Evolutionary conservation across 2,329 filamentous ascomycete genomes (phyloP).

Genomic region (Sporothrix euskadiensis): DNA sequence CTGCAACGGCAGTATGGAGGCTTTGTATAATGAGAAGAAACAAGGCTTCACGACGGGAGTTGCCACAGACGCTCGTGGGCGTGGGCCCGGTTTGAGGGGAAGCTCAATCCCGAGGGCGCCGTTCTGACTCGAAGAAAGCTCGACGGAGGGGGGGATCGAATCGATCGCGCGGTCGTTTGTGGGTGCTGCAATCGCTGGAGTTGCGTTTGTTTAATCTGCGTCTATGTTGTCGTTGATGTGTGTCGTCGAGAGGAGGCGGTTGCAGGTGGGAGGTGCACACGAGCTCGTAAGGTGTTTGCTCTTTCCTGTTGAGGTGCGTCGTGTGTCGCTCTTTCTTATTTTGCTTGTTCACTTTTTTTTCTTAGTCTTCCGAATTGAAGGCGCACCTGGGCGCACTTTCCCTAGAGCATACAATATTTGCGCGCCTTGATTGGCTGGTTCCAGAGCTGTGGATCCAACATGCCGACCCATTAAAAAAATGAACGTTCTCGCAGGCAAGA

Average conservation of each 20-base stretch:
- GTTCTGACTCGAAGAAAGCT: neutral
- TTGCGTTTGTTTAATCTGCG: no score
- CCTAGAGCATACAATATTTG: constrained; percentile 3
- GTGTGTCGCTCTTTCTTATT: constrained; percentile 14
- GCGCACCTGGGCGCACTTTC: constrained; percentile 17
- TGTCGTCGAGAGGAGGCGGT: neutral
- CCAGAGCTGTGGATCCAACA: neutral
- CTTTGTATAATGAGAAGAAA: neutral
- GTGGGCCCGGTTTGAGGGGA: neutral
- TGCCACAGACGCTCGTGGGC: neutral
- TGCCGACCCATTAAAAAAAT: constrained; percentile 9
- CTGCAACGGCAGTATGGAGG: neutral
- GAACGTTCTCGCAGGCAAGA: neutral
- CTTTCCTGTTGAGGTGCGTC: neutral
- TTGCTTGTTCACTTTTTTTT: neutral
- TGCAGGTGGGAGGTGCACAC: neutral
- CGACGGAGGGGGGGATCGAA: neutral
- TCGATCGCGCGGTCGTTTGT: neutral
- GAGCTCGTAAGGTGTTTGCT: neutral
- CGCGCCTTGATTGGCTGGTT: constrained; percentile 23
- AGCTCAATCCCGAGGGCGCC: neutral
- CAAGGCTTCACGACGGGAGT: neutral
- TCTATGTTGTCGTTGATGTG: neutral
- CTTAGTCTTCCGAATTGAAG: constrained; percentile 17
- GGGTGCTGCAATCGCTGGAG: neutral